Percentiles rank a stretch among this genome's conserved stretches.
Evolutionary conservation across 1,284 basidiomycete species (phyloP).

Genomic region (Puccinia triticina): DNA sequence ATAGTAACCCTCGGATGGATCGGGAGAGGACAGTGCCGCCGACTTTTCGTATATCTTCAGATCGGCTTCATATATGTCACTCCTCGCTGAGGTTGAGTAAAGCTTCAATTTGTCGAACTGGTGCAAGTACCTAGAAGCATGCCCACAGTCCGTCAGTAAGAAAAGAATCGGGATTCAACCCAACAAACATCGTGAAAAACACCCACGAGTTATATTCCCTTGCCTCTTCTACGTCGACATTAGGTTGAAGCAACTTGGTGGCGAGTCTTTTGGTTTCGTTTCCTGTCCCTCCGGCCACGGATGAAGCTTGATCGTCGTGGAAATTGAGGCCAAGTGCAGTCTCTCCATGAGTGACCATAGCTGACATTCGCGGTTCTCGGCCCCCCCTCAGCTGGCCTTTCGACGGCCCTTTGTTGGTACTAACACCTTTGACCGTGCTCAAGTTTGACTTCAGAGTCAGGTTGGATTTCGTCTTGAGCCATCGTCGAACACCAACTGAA

Average conservation of each 20-base stretch:
- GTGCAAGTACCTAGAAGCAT: slow-evolving; percentile 42
- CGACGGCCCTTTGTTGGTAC: neutral
- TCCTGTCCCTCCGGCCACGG: neutral
- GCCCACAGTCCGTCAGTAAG: neutral
- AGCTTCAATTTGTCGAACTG: slow-evolving; percentile 49
- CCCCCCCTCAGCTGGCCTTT: neutral
- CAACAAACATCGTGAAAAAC: slow-evolving; percentile 9
- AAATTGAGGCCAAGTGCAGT: slow-evolving; percentile 17
- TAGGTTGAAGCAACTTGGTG: slow-evolving; percentile 32
- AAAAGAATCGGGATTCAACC: neutral
- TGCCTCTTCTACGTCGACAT: slow-evolving; percentile 32
- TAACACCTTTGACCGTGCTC: slow-evolving; percentile 12
- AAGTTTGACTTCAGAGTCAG: slow-evolving; percentile 43
- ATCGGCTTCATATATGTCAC: slow-evolving; percentile 45
- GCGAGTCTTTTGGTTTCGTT: slow-evolving; percentile 36
- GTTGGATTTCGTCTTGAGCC: slow-evolving; percentile 48
- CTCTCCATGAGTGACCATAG: neutral
- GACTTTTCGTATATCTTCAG: slow-evolving; percentile 38
- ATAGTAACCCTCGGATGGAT: neutral
- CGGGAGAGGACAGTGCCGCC: slow-evolving; percentile 3
- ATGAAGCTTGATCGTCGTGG: slow-evolving; percentile 5
- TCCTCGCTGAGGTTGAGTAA: slow-evolving; percentile 22
- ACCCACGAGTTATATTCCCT: slow-evolving; percentile 50
- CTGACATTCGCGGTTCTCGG: neutral
- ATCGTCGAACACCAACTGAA: slow-evolving; percentile 49